Base-by-base conservation (phyloP, 73 alveolate genomes). In the Paramecium tetraurelia region DNA sequence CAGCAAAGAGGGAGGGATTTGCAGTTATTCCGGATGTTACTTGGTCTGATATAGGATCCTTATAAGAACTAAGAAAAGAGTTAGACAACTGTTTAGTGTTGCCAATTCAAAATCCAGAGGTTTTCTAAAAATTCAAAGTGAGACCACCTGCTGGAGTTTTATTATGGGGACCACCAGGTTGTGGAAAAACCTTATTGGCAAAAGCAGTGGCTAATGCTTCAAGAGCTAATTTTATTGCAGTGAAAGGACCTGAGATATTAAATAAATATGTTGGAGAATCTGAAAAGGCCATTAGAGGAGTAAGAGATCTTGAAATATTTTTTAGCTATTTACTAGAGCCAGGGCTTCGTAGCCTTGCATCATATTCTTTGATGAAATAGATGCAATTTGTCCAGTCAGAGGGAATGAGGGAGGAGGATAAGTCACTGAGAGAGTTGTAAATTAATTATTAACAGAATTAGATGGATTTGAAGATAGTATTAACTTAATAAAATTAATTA, bases 251-350 rank as follows among this genome's bases (percentile, higher is more conserved):
- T 31, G 99, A 99, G 89, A 94, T 99, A 71, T 95, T 99, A 59
- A 99, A 99, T 95, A 99, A 99, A 93, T 99, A 98, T 90, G 99
- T 99, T 1, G 99, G 99, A 29, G 99, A 99, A 97, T 95, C 99
- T 38, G 99, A 99, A 87, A 96, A 98, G 33, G 99, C 99, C 1
- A 99, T 99, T 29, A 94, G 99, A 92, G 92, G 93, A 53, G 95
- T 96, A 29, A 18, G 0, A 53, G 5, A 53, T 0, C 12, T 0
- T 4, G 11, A 80, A 72, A 72, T 92, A 94, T 14, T 4, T 20
- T 1, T 12, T 92, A 94, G 80, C 93, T 97, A 86, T 97, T 97
- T 94, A 93, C 93, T 41, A 95, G 99, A 92, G 99, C 99, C 3
- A 93, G 99, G 44, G 98, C 98, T 24, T 97, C 99, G 10, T 97